Conservation (phyloP, 176 grass and related monocot genomes). For the Lolium perenne region DNA sequence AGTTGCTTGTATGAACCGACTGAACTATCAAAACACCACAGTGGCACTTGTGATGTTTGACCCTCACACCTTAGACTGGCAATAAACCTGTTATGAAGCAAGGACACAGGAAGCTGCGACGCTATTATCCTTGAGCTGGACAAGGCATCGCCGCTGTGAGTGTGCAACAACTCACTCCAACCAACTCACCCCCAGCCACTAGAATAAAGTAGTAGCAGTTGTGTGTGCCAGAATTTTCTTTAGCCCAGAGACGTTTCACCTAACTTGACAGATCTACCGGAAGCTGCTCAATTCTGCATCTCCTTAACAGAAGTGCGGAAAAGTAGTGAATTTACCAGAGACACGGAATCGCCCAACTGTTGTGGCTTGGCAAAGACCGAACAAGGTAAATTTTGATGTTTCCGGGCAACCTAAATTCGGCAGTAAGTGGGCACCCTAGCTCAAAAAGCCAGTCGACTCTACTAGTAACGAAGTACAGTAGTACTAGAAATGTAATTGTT, state of each 20-base stretch:
- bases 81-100: constrained; percentile 7
- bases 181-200: background rate
- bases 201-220: background rate
- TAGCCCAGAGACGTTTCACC: constrained; percentile 12
- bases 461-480: background rate
- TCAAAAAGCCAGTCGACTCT: background rate
- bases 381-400: background rate
- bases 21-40: background rate
- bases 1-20: background rate
- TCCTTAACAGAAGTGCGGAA: background rate
- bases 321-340: background rate
- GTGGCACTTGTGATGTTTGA: constrained; percentile 13
- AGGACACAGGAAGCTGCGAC: background rate
- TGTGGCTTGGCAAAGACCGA: background rate
- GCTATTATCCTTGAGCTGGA: background rate
- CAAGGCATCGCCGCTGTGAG: constrained; percentile 8
- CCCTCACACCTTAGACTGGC: background rate
- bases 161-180: background rate
- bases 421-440: background rate
- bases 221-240: background rate
- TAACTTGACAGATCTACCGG: constrained; percentile 18
- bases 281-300: background rate
- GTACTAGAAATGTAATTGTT: too few species aligned
- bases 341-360: background rate
- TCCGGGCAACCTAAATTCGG: background rate